These are phyloP conservation scores for Rosa rugosa DNA, from an alignment of 306 rosid species.

Conservation along the genomic window DNA sequence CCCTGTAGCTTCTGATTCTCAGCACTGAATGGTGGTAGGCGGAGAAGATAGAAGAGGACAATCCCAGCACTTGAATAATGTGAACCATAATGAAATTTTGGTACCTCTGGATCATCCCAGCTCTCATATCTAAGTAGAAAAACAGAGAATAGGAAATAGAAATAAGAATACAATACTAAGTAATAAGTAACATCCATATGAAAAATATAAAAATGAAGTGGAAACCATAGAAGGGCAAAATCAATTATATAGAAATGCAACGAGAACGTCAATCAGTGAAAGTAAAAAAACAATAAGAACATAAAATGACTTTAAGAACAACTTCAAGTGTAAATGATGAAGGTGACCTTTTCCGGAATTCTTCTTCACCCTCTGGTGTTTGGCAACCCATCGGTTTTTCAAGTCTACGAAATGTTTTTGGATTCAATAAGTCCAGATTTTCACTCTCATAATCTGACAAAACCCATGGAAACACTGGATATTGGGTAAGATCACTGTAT, in stretches of 20 bases:
- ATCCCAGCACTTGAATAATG: constrained; percentile 99
- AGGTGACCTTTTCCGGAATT: constrained; percentile 81
- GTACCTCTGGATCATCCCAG: constrained; percentile 99
- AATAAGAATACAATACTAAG: constrained; percentile 6
- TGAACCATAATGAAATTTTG: constrained; percentile 97
- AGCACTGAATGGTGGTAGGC: constrained; percentile 89
- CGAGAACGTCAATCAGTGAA: neutral
- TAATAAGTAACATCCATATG: neutral
- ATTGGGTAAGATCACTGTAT: constrained; percentile 97
- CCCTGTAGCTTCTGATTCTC: constrained; percentile 99
- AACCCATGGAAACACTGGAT: constrained; percentile 99
- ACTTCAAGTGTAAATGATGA: constrained; percentile 4
- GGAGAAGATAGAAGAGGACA: constrained; percentile 94
- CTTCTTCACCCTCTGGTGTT: constrained; percentile 98
- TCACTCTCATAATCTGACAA: constrained; percentile 96
- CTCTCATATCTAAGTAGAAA: constrained; percentile 67
- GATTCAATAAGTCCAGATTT: constrained; percentile 66
- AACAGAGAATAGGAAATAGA: constrained; percentile 10
- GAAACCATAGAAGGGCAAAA: neutral
- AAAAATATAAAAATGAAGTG: neutral
- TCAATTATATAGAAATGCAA: neutral
- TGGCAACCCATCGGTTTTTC: constrained; percentile 99
- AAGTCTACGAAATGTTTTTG: constrained; percentile 84
- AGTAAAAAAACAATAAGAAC: neutral
- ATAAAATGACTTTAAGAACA: neutral